These are phyloP conservation scores for Serpula lacrymans DNA, from an alignment of 768 basidiomycete species.

Conservation along the genomic window DNA sequence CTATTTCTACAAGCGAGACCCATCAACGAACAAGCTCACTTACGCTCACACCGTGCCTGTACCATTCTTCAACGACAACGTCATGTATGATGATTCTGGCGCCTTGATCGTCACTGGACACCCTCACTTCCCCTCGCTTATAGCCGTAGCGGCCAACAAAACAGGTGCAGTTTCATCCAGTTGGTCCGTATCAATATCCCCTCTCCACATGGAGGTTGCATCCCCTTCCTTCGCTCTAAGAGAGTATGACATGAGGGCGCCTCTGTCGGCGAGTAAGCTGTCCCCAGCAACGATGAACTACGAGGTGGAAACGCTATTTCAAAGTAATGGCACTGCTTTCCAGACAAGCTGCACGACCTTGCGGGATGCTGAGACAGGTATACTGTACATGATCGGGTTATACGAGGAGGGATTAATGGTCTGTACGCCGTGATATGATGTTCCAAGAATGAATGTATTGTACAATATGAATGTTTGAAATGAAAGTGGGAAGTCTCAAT, in stretches of 20 bases:
- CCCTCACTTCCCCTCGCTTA: conserved; percentile 56
- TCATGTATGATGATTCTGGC: conserved; percentile 47
- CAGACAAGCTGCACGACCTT: conserved; percentile 51
- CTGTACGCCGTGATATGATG: conserved; percentile 36
- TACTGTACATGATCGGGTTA: conserved; percentile 53
- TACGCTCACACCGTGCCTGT: conserved; percentile 37
- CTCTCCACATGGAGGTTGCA: conserved; percentile 5
- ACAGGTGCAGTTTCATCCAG: conserved; percentile 43
- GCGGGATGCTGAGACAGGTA: conserved; percentile 45
- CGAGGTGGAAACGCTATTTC: conserved; percentile 62
- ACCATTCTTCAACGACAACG: conserved; percentile 64
- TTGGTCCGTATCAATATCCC: conserved; percentile 53
- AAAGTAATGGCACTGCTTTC: conserved; percentile 66
- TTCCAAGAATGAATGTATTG: not conserved
- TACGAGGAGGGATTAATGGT: conserved; percentile 55
- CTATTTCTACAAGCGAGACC: conserved; percentile 49
- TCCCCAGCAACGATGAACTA: conserved; percentile 34
- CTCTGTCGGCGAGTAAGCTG: conserved; percentile 43
- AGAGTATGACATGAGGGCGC: conserved; percentile 42
- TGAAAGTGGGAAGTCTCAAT: too few species aligned
- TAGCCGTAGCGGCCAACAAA: conserved; percentile 41
- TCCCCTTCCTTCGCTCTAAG: conserved; percentile 3
- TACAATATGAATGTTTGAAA: not conserved
- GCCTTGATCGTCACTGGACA: conserved; percentile 62
- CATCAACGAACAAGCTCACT: conserved; percentile 40